phyloP scores from a whole-genome alignment of 495 filamentous ascomycete genomes.

The Cryomyces minteri region DNA sequence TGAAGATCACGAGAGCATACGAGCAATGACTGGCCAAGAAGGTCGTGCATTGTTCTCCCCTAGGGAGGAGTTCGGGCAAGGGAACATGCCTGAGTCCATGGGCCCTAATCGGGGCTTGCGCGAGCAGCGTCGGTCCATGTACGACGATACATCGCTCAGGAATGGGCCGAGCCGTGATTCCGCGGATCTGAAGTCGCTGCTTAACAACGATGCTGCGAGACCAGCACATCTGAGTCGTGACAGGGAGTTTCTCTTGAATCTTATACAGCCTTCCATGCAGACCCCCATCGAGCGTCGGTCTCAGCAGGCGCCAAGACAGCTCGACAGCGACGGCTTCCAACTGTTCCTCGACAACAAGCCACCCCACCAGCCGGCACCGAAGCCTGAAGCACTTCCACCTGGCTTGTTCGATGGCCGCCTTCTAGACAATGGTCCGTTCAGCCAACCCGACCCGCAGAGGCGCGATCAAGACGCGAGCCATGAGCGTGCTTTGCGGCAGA shows the following conservation, averaged over 20 bases:
- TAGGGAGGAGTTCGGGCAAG: not conserved
- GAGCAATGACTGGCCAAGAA: no score
- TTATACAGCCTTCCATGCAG: constrained; percentile 14
- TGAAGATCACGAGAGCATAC: constrained; percentile 2
- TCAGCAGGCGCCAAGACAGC: constrained; percentile 9
- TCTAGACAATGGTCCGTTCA: not conserved
- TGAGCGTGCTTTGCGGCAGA: not conserved
- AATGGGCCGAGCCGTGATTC: constrained; percentile 1
- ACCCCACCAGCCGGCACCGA: constrained; percentile 10
- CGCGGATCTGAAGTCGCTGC: constrained; percentile 7
- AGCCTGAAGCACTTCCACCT: constrained; percentile 11
- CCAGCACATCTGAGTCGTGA: constrained; percentile 4
- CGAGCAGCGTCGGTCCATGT: not conserved
- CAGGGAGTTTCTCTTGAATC: constrained; percentile 16
- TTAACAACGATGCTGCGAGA: constrained; percentile 4
- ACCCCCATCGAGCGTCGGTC: constrained; percentile 7
- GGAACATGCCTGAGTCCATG: not conserved
- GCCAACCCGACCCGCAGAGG: constrained; percentile 1
- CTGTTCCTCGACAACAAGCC: constrained; percentile 14
- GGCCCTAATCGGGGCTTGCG: constrained; percentile 1
- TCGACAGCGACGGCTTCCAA: constrained; percentile 7
- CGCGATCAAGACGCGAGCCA: no score
- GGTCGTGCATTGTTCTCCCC: not conserved
- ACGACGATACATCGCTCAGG: constrained; percentile 4
- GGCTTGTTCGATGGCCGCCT: constrained; percentile 10